A percentile compares a stretch with the other conserved stretches of the same genome.
Evolutionary conservation across 164 flowering plant species (phyloP).

Genomic region (Magnolia kwangsiensis): DNA sequence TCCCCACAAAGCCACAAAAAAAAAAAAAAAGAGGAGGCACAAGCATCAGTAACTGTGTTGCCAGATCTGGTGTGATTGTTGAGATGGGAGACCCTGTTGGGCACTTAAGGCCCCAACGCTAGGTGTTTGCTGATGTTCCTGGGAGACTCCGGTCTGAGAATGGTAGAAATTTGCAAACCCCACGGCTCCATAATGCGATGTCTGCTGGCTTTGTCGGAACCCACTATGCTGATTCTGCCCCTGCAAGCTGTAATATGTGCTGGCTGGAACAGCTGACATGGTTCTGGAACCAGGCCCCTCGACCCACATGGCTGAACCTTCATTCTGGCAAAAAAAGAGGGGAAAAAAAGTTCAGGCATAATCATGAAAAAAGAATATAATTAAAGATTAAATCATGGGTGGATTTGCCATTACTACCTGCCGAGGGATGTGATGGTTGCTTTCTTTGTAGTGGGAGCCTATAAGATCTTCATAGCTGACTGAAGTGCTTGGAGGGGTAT

Average conservation of each 20-base stretch:
- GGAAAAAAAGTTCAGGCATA: not conserved
- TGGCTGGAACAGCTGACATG: slow-evolving; percentile 63
- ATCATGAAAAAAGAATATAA: not conserved
- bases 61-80: slow-evolving; percentile 89
- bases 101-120: slow-evolving; percentile 56
- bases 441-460: slow-evolving; percentile 83
- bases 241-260: slow-evolving; percentile 69
- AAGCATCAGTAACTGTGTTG: slow-evolving; percentile 61
- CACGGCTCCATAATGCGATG: slow-evolving; percentile 56
- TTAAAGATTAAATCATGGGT: not conserved
- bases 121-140: slow-evolving; percentile 72
- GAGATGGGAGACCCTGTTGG: slow-evolving; percentile 63
- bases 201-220: slow-evolving; percentile 79
- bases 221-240: slow-evolving; percentile 65
- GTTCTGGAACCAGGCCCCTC: slow-evolving; percentile 81
- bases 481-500: slow-evolving; percentile 57
- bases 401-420: slow-evolving; percentile 43
- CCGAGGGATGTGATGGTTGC: slow-evolving; percentile 59
- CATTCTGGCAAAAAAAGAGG: slow-evolving; percentile 39
- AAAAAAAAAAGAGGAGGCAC: slow-evolving; percentile 38
- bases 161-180: slow-evolving; percentile 83
- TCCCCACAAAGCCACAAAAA: slow-evolving; percentile 44
- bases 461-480: slow-evolving; percentile 71
- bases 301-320: slow-evolving; percentile 67
- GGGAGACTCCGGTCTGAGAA: slow-evolving; percentile 56